Evolutionary conservation across 176 grass and related monocot genomes (phyloP).

Genomic region (Aegilops bicornis): DNA sequence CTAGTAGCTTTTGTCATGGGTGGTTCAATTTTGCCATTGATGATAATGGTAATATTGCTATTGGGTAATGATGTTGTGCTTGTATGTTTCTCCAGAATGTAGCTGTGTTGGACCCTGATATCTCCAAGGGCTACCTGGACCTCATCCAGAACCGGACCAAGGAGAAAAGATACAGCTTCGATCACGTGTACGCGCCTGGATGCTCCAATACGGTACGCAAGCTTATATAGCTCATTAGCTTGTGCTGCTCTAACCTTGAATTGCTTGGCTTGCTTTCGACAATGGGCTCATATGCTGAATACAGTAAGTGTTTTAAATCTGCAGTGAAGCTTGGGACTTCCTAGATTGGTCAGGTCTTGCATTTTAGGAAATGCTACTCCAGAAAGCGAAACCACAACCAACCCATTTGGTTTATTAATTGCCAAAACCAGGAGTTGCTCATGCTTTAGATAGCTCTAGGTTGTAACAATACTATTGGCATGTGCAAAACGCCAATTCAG

Average conservation of each 20-base stretch:
- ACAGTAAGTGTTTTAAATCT: background rate
- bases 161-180: slow-evolving; percentile 91
- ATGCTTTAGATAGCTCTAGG: background rate
- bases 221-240: background rate
- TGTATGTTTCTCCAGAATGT: slow-evolving; percentile 53
- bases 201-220: slow-evolving; percentile 77
- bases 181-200: slow-evolving; percentile 83
- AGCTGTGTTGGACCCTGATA: slow-evolving; percentile 91
- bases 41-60: background rate
- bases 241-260: background rate
- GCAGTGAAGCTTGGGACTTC: background rate
- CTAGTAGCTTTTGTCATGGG: background rate
- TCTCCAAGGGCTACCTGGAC: slow-evolving; percentile 95
- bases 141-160: slow-evolving; percentile 94
- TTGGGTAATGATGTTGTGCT: slow-evolving; percentile 9
- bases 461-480: slow-evolving; percentile 17
- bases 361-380: background rate
- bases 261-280: background rate
- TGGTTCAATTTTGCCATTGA: slow-evolving; percentile 19
- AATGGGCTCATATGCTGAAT: background rate
- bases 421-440: background rate
- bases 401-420: slow-evolving; percentile 9
- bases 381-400: slow-evolving; percentile 3
- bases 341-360: background rate
- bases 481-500: slow-evolving; percentile 33